Evolutionary conservation across 1,284 basidiomycete species (phyloP), one percentile per base, ranked within the genome.

Genomic region (Entoloma clypeatum): DNA sequence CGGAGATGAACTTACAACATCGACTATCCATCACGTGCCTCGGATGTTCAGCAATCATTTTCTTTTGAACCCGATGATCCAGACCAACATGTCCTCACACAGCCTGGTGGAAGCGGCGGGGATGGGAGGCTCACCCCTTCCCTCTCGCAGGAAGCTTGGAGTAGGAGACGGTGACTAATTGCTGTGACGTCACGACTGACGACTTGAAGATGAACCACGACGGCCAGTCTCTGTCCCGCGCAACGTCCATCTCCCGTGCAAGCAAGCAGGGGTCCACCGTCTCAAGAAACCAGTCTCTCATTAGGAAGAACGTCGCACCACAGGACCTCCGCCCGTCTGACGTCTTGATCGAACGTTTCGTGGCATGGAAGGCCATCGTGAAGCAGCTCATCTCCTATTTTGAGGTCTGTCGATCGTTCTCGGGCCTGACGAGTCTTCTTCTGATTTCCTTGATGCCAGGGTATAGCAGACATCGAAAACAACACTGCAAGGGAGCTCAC

Each of bases 321-420:
- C 82, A 92, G 60, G 95, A 98, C 71, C 77, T 98, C 46, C 81
- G 85, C 46, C 95, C 95, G 1, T 93, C 91, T 10, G 95, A 98
- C 67, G 83, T 98, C 56, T 88, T 99, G 63, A 97, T 98, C 57
- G 95, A 98, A 66, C 84, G 95, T 23, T 91, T 91, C 62, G 77
- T 83, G 33, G 89, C 90, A 1, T 95, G 92, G 92, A 95, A 95
- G 68, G 81, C 80, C 39, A 96, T 98, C 59, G 92, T 96, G 48
- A 94, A 93, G 69, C 92, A 95, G 72, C 80, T 97, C 45, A 89
- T 92, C 47, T 81, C 82, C 0, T 90, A 89, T 58, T 89, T 88
- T 48, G 84, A 89, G 67, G 75, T 75, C 25, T n/a, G 55, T 45
- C 24, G 27, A 17, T 17, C 19, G 21, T 7, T 33, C 9, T 22